A percentile compares a stretch with the other conserved stretches of the same genome.
These are phyloP conservation scores for Ustilaginoidea virens DNA, from an alignment of 2,329 filamentous ascomycete genomes.

Conservation along the genomic window DNA sequence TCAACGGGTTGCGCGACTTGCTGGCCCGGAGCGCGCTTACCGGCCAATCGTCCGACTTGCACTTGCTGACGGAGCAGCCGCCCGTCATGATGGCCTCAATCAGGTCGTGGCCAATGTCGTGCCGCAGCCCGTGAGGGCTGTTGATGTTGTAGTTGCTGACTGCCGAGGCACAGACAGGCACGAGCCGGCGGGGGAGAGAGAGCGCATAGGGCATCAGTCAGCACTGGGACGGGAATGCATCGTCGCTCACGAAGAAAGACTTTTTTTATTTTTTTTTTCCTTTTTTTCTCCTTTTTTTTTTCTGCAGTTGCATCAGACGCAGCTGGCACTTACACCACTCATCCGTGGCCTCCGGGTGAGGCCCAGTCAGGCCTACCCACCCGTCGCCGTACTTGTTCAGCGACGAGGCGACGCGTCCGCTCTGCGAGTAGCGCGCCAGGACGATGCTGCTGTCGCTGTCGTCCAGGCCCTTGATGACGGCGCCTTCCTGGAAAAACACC, in stretches of 20 bases:
- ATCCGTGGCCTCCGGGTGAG: constrained; percentile 12
- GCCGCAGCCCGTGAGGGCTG: constrained; percentile 10
- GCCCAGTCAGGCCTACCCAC: constrained; percentile 12
- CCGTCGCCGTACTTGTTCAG: constrained; percentile 11
- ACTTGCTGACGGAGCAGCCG: constrained; percentile 2
- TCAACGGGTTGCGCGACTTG: constrained; percentile 1
- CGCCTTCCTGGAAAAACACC: constrained; percentile 15
- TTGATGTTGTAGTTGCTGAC: constrained; percentile 5
- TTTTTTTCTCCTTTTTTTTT: too few species aligned
- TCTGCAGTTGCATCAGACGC: neutral
- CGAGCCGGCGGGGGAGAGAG: too few species aligned
- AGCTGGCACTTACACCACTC: constrained; percentile 12
- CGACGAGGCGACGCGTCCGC: constrained; percentile 10
- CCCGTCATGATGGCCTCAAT: constrained; percentile 9
- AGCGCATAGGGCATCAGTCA: neutral
- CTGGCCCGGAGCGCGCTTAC: neutral
- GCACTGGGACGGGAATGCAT: too few species aligned
- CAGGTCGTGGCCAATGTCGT: constrained; percentile 11
- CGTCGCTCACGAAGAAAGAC: too few species aligned
- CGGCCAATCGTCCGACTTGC: constrained; percentile 1
- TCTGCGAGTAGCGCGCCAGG: constrained; percentile 10
- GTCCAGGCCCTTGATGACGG: constrained; percentile 8
- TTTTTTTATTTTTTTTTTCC: neutral
- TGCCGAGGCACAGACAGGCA: too few species aligned
- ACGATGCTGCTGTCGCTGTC: constrained; percentile 6